Evolutionary conservation across 116 monocot genomes (phyloP).

Genomic region (Cymodocea nodosa): DNA sequence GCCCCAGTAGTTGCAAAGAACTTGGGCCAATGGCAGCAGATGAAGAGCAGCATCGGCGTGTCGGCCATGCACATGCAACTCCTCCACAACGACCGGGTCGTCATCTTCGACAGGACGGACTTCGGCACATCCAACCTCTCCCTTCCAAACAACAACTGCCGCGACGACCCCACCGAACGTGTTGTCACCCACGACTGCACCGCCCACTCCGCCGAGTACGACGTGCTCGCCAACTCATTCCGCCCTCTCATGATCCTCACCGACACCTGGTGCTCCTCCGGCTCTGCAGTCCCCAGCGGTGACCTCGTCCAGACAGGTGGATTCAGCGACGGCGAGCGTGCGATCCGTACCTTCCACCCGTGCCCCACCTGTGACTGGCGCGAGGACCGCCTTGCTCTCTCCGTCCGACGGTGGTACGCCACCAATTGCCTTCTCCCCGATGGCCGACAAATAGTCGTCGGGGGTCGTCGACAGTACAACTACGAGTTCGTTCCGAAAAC

Average conservation of each 20-base stretch:
- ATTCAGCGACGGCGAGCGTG: slow-evolving; percentile 35
- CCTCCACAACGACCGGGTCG: slow-evolving; percentile 17
- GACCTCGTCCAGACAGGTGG: slow-evolving; percentile 58
- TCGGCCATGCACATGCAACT: slow-evolving; percentile 32
- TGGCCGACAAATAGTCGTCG: slow-evolving; percentile 32
- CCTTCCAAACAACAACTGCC: slow-evolving; percentile 13
- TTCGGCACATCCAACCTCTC: slow-evolving; percentile 19
- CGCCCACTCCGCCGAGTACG: slow-evolving; percentile 43
- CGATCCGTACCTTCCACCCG: slow-evolving; percentile 27
- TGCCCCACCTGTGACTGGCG: slow-evolving; percentile 35
- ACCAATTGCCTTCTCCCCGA: slow-evolving; percentile 48
- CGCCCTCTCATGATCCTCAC: slow-evolving; percentile 43
- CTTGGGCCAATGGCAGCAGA: slow-evolving; percentile 7
- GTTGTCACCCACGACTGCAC: slow-evolving; percentile 21
- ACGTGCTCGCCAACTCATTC: slow-evolving; percentile 21
- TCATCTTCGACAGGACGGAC: slow-evolving; percentile 32
- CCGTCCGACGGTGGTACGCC: slow-evolving; percentile 46
- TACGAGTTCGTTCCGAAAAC: slow-evolving; percentile 59
- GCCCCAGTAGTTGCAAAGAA: not conserved
- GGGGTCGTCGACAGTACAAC: slow-evolving; percentile 38
- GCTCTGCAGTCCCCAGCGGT: slow-evolving; percentile 32
- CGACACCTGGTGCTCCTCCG: slow-evolving; percentile 87
- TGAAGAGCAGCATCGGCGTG: slow-evolving; percentile 9
- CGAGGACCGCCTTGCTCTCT: slow-evolving; percentile 16
- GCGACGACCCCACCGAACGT: slow-evolving; percentile 9